These are phyloP conservation scores for Apiotrichum siamense DNA, from an alignment of 1,284 basidiomycete species.

Conservation along the genomic window DNA sequence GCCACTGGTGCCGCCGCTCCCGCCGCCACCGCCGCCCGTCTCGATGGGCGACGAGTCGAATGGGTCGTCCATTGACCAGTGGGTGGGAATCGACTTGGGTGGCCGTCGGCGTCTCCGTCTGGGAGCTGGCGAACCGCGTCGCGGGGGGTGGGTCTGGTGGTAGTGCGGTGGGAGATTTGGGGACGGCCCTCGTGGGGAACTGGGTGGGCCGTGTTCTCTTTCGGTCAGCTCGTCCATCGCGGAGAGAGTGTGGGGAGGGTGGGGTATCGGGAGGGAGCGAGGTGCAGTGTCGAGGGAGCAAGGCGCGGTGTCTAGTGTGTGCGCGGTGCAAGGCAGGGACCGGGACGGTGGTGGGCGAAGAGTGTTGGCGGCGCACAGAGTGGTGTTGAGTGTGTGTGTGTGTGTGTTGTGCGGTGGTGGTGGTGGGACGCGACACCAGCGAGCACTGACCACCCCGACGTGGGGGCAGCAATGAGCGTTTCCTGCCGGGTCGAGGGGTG, in stretches of 20 bases:
- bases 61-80: slow-evolving; percentile 30
- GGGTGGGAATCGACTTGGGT: background rate
- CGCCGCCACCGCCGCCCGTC: background rate
- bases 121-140: background rate
- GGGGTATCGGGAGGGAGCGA: background rate
- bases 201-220: background rate
- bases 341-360: too few species aligned
- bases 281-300: background rate
- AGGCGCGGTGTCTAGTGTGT: too few species aligned
- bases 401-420: too few species aligned
- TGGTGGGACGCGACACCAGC: too few species aligned
- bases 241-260: background rate
- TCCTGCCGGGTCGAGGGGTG: too few species aligned
- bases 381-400: too few species aligned
- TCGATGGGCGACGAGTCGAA: slow-evolving; percentile 21
- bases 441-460: too few species aligned
- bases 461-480: too few species aligned
- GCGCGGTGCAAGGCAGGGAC: too few species aligned
- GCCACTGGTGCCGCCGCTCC: too few species aligned
- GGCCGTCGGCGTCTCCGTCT: background rate
- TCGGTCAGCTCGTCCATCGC: slow-evolving; percentile 1
- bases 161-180: background rate
- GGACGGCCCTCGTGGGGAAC: background rate
- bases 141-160: background rate
- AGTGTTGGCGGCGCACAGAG: too few species aligned